These are phyloP conservation scores for Sindora glabra DNA, from an alignment of 306 rosid genomes.

Conservation along the genomic window DNA sequence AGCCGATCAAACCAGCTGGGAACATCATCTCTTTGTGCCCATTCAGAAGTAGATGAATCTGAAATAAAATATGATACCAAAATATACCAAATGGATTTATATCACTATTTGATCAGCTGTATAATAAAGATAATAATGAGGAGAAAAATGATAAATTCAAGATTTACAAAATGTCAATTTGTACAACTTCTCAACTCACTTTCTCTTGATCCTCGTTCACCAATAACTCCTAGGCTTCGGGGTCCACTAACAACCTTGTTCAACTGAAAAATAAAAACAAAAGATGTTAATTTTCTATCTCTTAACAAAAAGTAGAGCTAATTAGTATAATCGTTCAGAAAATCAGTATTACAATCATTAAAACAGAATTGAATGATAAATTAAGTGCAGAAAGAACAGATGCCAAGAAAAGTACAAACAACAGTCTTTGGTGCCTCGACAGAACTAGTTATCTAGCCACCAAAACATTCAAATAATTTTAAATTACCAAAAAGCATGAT, in stretches of 20 bases:
- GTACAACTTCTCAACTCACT: slow-evolving; percentile 51
- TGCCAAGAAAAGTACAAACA: slow-evolving; percentile 12
- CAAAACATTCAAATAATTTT: too few species aligned
- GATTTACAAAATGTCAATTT: too few species aligned
- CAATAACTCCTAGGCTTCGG: slow-evolving; percentile 79
- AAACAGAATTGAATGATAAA: too few species aligned
- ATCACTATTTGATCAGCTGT: too few species aligned
- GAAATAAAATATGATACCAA: not conserved
- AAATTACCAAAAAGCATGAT: too few species aligned
- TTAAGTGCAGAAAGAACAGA: not conserved
- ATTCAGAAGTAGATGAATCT: slow-evolving; percentile 49
- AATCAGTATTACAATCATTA: slow-evolving; percentile 3
- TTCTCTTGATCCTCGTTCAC: slow-evolving; percentile 95
- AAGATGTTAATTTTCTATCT: not conserved
- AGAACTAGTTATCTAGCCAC: too few species aligned
- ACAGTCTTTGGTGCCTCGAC: too few species aligned
- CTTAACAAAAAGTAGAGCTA: slow-evolving; percentile 12
- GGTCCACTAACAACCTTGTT: slow-evolving; percentile 95
- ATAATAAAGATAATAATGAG: too few species aligned
- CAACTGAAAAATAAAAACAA: slow-evolving; percentile 49
- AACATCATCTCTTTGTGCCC: slow-evolving; percentile 43
- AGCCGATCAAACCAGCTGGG: slow-evolving; percentile 30
- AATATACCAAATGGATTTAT: too few species aligned
- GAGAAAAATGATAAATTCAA: too few species aligned
- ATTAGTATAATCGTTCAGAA: not conserved